Evolutionary conservation across 139 green algal genomes (phyloP), one percentile per base, ranked within the genome.

Genomic region (Closterium sp.): DNA sequence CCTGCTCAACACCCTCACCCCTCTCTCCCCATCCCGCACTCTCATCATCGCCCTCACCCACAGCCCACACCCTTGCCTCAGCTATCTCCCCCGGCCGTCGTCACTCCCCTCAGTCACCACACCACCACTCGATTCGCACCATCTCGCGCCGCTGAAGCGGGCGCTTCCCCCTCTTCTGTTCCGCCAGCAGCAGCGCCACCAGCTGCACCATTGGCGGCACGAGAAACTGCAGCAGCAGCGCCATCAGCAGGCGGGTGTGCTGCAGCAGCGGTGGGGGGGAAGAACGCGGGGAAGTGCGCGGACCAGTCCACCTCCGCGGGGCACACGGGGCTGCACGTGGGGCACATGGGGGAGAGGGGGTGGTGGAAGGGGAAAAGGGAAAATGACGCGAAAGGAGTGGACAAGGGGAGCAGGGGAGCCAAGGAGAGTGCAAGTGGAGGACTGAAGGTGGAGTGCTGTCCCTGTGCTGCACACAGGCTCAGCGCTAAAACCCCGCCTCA

Each of bases 281-380:
- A 93, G 86, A 96, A 89, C 91, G 94, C 91, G 31, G 92, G 93
- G 91, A 93, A 97, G 79, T 96, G 94, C 27, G 84, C 62, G 28
- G 92, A 88, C 96, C 95, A 95, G 45, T 95, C 85, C 34, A 85
- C 17, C n/a, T 88, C 85, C 4, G 28, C 17, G 27, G 91, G 91
- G 24, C 22, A 50, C 29, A 91, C 93, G 45, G 89, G 85, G 38
- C 50, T 86, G 88, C 93, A 92, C 38, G 38, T 50, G 38, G 7
- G 34, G 38, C 38, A 9, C 38, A 50, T 1, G 38, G 4, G 38
- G 38, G 7, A 11, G 38, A 50, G 38, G 34, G 2, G 2, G 32
- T 38, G 34, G 34, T 4, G 17, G 50, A 10, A 2, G 50, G 11
- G 50, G 50, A 2, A 2, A 13, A 13, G 62, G 62, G 62, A 13